These are phyloP conservation scores for Nakaseomyces kungkrabaensis DNA, from an alignment of 1,139 yeast genomes.

Conservation along the genomic window DNA sequence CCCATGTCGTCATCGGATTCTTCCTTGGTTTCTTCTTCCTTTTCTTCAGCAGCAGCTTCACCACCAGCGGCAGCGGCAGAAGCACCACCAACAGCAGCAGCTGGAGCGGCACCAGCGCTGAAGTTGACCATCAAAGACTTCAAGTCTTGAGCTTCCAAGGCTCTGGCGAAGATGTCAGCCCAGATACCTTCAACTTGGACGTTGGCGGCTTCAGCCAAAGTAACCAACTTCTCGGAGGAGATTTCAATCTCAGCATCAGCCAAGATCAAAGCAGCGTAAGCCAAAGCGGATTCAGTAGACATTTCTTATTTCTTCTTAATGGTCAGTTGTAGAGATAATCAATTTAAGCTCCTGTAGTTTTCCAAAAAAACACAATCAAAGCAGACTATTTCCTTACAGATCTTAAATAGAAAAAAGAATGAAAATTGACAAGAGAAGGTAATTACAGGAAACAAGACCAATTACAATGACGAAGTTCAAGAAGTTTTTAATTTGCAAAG, in stretches of 20 bases:
- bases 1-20: slow-evolving; percentile 70
- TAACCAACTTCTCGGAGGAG: slow-evolving; percentile 63
- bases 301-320: slow-evolving; percentile 32
- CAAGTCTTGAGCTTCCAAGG: slow-evolving; percentile 69
- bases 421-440: neutral
- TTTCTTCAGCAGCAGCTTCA: slow-evolving; percentile 48
- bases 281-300: slow-evolving; percentile 77
- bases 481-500: neutral
- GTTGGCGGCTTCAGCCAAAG: slow-evolving; percentile 62
- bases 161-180: slow-evolving; percentile 77
- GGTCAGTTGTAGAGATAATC: slow-evolving; percentile 40
- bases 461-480: neutral
- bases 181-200: slow-evolving; percentile 62
- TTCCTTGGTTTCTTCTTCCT: slow-evolving; percentile 46
- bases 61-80: slow-evolving; percentile 49
- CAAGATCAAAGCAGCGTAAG: slow-evolving; percentile 82
- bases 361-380: slow-evolving; percentile 13
- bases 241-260: slow-evolving; percentile 78
- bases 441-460: neutral
- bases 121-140: slow-evolving; percentile 68
- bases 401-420: neutral
- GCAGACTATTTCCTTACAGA: slow-evolving; percentile 58
- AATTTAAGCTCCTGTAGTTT: slow-evolving; percentile 36
- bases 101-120: slow-evolving; percentile 64
- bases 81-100: slow-evolving; percentile 48